phyloP scores from a whole-genome alignment of 2,329 filamentous ascomycete species.

The Trichoderma lentiforme region DNA sequence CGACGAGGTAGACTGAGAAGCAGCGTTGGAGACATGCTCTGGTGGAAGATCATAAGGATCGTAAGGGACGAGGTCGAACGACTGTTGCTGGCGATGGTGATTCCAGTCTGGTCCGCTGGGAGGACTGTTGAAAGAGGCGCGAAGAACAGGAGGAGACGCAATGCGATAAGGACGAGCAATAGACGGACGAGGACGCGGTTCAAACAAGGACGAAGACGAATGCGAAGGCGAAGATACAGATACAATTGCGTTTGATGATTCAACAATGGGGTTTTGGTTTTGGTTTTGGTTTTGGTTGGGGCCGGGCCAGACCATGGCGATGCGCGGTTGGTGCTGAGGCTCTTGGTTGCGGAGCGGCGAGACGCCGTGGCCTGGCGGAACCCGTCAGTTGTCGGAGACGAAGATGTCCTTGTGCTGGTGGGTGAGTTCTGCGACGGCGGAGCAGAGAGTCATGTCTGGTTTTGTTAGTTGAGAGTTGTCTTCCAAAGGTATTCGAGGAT shows the following conservation, averaged over 20 bases:
- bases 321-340: conserved; percentile 29
- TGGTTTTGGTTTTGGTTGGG: conserved; percentile 17
- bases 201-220: not conserved
- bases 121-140: not conserved
- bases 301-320: conserved; percentile 40
- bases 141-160: not conserved
- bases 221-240: not conserved
- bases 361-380: conserved; percentile 29
- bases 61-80: not conserved
- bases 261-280: conserved; percentile 10
- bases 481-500: not conserved
- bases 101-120: not conserved
- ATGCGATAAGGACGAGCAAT: conserved; percentile 1
- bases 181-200: conserved; percentile 3
- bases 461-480: not conserved
- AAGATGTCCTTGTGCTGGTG: conserved; percentile 81
- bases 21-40: not conserved
- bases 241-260: not conserved
- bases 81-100: conserved; percentile 6
- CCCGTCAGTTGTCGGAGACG: conserved; percentile 51
- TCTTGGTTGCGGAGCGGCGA: conserved; percentile 18
- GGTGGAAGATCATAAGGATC: not conserved
- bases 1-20: not conserved
- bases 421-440: conserved; percentile 79
- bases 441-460: conserved; percentile 70